phyloP scores from a whole-genome alignment of 2,329 filamentous ascomycete species.

The Hymenoscyphus infarciens region DNA sequence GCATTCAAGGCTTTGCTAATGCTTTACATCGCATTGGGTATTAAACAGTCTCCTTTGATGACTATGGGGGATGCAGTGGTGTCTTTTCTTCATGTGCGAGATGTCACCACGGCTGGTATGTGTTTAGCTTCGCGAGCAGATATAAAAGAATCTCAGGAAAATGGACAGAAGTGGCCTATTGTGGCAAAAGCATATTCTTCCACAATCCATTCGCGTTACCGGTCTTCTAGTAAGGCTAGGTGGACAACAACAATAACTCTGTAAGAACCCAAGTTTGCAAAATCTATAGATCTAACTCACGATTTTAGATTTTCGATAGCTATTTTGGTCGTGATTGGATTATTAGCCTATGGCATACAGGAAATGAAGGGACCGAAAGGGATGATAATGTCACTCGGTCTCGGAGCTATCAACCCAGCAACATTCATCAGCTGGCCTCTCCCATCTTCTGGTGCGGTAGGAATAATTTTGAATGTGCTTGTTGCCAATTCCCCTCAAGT shows the following conservation, averaged over 20 bases:
- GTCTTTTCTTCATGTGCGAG: background rate
- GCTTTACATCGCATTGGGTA: constrained; percentile 1
- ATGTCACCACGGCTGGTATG: background rate
- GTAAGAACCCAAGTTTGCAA: background rate
- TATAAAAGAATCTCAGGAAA: background rate
- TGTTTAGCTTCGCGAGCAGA: background rate
- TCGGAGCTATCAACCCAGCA: background rate
- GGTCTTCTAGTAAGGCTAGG: background rate
- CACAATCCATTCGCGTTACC: background rate
- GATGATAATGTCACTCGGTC: background rate
- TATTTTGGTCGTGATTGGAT: background rate
- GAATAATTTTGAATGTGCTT: background rate
- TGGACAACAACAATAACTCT: background rate
- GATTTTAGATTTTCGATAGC: background rate
- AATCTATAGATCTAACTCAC: background rate
- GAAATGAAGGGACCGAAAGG: background rate
- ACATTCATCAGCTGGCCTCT: background rate
- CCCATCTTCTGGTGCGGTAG: background rate
- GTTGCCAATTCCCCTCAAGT: constrained; percentile 26
- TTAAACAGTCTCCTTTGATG: background rate
- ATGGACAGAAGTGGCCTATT: background rate
- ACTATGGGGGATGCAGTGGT: constrained; percentile 1
- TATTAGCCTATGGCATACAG: background rate
- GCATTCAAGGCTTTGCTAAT: background rate
- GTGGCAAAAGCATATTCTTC: background rate